Percentiles rank a stretch among this genome's conserved stretches.
These are phyloP conservation scores for Pythium vanterpoolii DNA, from an alignment of 352 stramenopile genomes.

Conservation along the genomic window DNA sequence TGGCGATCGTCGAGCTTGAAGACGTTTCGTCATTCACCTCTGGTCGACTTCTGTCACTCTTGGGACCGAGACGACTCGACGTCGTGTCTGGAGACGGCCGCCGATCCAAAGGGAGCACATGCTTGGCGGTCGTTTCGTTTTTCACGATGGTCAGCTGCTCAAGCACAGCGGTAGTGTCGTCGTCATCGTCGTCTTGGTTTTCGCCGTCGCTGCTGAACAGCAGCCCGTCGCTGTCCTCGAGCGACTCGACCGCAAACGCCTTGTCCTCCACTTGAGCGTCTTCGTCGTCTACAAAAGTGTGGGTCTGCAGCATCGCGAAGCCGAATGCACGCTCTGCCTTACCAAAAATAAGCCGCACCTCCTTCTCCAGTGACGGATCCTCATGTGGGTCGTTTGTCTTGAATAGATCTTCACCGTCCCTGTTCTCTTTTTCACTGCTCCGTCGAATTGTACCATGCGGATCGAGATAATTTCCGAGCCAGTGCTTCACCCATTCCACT, in stretches of 20 bases:
- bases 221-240: slow-evolving; percentile 18
- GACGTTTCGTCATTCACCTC: slow-evolving; percentile 1
- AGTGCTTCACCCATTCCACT: slow-evolving; percentile 47
- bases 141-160: neutral
- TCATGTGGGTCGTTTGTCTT: slow-evolving; percentile 5
- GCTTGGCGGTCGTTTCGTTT: neutral
- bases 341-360: slow-evolving; percentile 17
- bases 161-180: neutral
- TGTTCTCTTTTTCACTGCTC: neutral
- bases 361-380: slow-evolving; percentile 11
- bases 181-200: slow-evolving; percentile 17
- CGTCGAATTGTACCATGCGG: slow-evolving; percentile 13
- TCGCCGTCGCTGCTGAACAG: slow-evolving; percentile 22
- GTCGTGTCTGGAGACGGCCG: neutral
- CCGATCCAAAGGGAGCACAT: neutral
- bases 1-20: slow-evolving; percentile 9
- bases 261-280: neutral
- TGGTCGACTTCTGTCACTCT: neutral
- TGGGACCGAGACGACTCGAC: neutral
- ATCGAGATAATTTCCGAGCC: slow-evolving; percentile 45
- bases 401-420: neutral
- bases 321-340: slow-evolving; percentile 25
- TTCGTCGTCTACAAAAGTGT: neutral
- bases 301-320: slow-evolving; percentile 8
- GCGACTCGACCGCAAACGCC: slow-evolving; percentile 12